phyloP scores from a whole-genome alignment of 139 green algal species.

The Gonium pectorale region DNA sequence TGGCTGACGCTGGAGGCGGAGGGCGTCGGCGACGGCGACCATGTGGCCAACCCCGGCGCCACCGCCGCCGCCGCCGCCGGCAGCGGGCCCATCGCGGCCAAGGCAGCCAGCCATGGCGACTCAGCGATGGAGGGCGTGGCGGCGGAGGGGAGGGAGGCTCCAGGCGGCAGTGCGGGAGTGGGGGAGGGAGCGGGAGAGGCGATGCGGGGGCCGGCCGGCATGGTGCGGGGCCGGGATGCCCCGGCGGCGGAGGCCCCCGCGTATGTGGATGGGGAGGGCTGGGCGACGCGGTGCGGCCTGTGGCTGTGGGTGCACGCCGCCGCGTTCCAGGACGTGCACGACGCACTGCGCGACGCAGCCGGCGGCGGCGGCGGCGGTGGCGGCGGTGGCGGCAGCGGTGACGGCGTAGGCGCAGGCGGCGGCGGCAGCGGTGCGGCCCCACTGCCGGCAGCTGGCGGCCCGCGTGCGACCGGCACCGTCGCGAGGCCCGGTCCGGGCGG shows the following conservation, averaged over 20 bases:
- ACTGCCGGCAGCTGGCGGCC: background rate
- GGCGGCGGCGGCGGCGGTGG: background rate
- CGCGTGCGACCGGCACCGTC: too few species aligned
- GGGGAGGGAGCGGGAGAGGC: background rate
- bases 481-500: background rate
- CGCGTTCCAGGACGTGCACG: constrained; percentile 43
- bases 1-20: constrained; percentile 47
- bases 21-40: too few species aligned
- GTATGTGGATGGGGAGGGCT: constrained; percentile 15
- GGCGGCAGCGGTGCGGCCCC: background rate
- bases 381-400: background rate
- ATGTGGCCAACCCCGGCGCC: too few species aligned
- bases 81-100: too few species aligned
- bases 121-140: too few species aligned
- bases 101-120: too few species aligned
- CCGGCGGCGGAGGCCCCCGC: too few species aligned
- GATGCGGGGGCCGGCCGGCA: background rate
- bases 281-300: constrained; percentile 27
- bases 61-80: too few species aligned
- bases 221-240: background rate
- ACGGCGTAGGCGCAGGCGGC: background rate
- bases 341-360: constrained; percentile 18
- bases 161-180: background rate
- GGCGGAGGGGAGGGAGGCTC: too few species aligned
- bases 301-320: constrained; percentile 62